Conservation (phyloP, 768 basidiomycete genomes). For the Lactarius vividus region DNA sequence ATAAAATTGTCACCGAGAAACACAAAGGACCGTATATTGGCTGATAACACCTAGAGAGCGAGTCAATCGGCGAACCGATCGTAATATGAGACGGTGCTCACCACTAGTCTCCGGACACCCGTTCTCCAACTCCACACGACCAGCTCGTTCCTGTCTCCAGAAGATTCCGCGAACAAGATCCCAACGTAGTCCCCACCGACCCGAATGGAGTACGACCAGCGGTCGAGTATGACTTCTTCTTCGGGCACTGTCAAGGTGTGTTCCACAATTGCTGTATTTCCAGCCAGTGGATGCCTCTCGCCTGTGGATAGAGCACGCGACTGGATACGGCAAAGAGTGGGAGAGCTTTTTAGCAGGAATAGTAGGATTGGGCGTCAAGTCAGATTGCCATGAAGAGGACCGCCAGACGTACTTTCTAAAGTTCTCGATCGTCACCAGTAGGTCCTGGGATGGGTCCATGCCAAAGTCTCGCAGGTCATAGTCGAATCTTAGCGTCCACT, state of each 20-base stretch:
- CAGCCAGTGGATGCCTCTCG: conserved; percentile 14
- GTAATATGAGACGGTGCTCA: conserved; percentile 3
- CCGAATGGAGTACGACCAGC: conserved; percentile 23
- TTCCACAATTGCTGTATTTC: conserved; percentile 16
- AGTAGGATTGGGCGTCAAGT: not conserved
- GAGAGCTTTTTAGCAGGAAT: conserved; percentile 3
- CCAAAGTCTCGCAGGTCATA: conserved; percentile 22
- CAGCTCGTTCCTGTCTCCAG: conserved; percentile 2
- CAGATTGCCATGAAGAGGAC: not conserved
- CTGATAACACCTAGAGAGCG: conserved; percentile 4
- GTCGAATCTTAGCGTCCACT: conserved; percentile 21
- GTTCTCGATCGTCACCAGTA: conserved; percentile 22
- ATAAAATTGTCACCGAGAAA: conserved; percentile 18
- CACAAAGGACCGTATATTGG: conserved; percentile 13
- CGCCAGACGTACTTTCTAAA: conserved; percentile 33
- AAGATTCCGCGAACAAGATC: conserved; percentile 6
- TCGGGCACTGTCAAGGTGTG: not conserved
- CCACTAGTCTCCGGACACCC: conserved; percentile 18
- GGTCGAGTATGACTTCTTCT: not conserved
- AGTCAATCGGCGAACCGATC: not conserved
- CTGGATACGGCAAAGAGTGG: conserved; percentile 10
- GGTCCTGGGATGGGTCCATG: conserved; percentile 27
- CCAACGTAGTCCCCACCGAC: conserved; percentile 23
- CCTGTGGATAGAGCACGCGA: conserved; percentile 18
- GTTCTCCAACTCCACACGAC: conserved; percentile 28